A percentile compares a stretch with the other conserved stretches of the same genome.
phyloP scores from a whole-genome alignment of 352 stramenopile species.

The Bremia lactucae region DNA sequence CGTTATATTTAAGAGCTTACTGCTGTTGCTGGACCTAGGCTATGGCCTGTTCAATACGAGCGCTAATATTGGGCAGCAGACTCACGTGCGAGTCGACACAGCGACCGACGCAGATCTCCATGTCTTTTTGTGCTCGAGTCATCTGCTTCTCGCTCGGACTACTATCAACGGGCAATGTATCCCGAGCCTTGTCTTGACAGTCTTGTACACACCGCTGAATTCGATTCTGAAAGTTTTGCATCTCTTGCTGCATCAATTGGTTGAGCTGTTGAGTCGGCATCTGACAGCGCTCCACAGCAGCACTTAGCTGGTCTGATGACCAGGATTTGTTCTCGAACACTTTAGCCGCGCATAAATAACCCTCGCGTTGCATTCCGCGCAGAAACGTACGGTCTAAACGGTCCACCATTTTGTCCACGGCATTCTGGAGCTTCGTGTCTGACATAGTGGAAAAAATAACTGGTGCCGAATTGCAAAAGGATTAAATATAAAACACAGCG shows the following conservation, averaged over 20 bases:
- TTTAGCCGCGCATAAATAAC: constrained; percentile 80
- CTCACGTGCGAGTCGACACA: constrained; percentile 73
- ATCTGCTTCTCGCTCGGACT: constrained; percentile 67
- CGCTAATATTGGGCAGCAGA: constrained; percentile 59
- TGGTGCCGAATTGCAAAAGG: background rate
- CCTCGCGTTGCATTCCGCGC: constrained; percentile 66
- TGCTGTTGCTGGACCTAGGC: constrained; percentile 48
- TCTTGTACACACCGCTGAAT: constrained; percentile 81
- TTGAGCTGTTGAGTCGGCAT: constrained; percentile 79
- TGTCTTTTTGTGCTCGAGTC: constrained; percentile 52
- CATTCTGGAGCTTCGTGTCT: constrained; percentile 72
- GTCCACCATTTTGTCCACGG: constrained; percentile 79
- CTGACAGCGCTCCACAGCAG: constrained; percentile 80
- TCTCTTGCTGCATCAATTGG: constrained; percentile 73
- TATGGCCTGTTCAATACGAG: constrained; percentile 63
- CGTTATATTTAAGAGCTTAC: constrained; percentile 13
- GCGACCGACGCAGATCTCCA: constrained; percentile 55
- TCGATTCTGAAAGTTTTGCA: constrained; percentile 79
- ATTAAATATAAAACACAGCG: no score
- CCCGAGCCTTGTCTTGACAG: constrained; percentile 75
- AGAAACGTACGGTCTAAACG: constrained; percentile 64
- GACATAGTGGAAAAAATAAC: constrained; percentile 30
- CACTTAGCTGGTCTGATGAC: constrained; percentile 65
- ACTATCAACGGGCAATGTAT: constrained; percentile 42
- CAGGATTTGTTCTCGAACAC: constrained; percentile 80